phyloP scores from a whole-genome alignment of 2,329 filamentous ascomycete species.

The Ophiostoma tasmaniense region DNA sequence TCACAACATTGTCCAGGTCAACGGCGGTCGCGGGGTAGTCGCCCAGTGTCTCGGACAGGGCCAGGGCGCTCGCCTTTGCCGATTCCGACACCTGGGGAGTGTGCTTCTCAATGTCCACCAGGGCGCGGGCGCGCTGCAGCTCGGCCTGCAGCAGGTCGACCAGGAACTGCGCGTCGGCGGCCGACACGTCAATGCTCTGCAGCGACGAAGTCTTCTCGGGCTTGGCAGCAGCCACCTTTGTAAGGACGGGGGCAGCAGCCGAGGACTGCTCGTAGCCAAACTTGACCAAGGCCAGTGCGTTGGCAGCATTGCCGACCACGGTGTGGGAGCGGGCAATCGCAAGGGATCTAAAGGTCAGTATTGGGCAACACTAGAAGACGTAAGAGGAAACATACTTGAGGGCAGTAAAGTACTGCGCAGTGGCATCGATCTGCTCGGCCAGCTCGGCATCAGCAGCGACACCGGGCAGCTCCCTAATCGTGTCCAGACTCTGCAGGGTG shows the following conservation, averaged over 20 bases:
- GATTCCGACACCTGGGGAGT: constrained; percentile 26
- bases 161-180: constrained; percentile 50
- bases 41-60: constrained; percentile 65
- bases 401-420: constrained; percentile 75
- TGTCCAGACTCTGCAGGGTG: constrained; percentile 81
- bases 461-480: constrained; percentile 80
- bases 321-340: constrained; percentile 80
- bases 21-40: constrained; percentile 63
- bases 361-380: too few species aligned
- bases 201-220: constrained; percentile 33
- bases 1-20: constrained; percentile 72
- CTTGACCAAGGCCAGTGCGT: constrained; percentile 77
- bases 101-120: constrained; percentile 72
- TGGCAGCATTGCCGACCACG: constrained; percentile 60
- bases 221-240: constrained; percentile 26
- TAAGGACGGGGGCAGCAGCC: constrained; percentile 40
- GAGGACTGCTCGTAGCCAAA: constrained; percentile 58
- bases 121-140: constrained; percentile 70
- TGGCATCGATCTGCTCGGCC: constrained; percentile 67
- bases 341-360: constrained; percentile 42
- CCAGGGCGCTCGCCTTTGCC: constrained; percentile 14
- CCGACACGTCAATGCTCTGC: constrained; percentile 60
- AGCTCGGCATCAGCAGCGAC: constrained; percentile 76
- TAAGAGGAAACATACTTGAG: constrained; percentile 35
- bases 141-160: constrained; percentile 57